phyloP scores from a whole-genome alignment of 2,329 filamentous ascomycete genomes.

The Dichotomopilus funicola region DNA sequence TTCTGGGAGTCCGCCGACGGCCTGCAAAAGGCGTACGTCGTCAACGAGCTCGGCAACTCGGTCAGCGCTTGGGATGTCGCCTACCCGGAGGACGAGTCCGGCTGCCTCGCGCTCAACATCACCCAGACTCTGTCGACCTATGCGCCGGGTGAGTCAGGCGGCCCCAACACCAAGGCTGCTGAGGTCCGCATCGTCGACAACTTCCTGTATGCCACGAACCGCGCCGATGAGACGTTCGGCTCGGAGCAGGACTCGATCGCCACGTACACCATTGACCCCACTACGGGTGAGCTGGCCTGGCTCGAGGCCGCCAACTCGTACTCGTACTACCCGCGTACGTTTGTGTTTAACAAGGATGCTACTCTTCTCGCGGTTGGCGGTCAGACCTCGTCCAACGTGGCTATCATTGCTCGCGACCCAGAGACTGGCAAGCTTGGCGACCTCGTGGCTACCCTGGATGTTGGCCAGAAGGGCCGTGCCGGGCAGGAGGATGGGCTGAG shows the following conservation, averaged over 20 bases:
- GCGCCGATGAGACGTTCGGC: slow-evolving; percentile 53
- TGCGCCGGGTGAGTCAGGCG: slow-evolving; percentile 35
- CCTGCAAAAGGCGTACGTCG: slow-evolving; percentile 33
- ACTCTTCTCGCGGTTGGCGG: slow-evolving; percentile 56
- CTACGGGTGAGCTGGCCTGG: slow-evolving; percentile 45
- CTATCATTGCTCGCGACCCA: slow-evolving; percentile 49
- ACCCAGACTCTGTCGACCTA: slow-evolving; percentile 43
- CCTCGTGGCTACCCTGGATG: slow-evolving; percentile 35
- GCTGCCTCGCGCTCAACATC: slow-evolving; percentile 41
- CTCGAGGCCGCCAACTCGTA: slow-evolving; percentile 50
- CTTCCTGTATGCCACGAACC: slow-evolving; percentile 56
- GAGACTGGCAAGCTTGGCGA: slow-evolving; percentile 49
- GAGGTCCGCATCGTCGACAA: slow-evolving; percentile 48
- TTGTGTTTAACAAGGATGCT: slow-evolving; percentile 54
- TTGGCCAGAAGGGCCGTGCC: slow-evolving; percentile 35
- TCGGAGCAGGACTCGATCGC: slow-evolving; percentile 48
- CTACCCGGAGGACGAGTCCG: slow-evolving; percentile 31
- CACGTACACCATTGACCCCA: slow-evolving; percentile 41
- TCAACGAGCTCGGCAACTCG: slow-evolving; percentile 46
- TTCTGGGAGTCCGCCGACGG: slow-evolving; percentile 37
- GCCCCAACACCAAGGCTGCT: slow-evolving; percentile 44
- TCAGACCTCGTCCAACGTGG: slow-evolving; percentile 53
- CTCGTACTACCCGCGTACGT: slow-evolving; percentile 56
- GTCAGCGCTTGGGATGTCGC: slow-evolving; percentile 43
- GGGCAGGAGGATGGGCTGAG: slow-evolving; percentile 43